phyloP scores from a whole-genome alignment of 805 yeast species.

The Wickerhamiella australiensis region DNA sequence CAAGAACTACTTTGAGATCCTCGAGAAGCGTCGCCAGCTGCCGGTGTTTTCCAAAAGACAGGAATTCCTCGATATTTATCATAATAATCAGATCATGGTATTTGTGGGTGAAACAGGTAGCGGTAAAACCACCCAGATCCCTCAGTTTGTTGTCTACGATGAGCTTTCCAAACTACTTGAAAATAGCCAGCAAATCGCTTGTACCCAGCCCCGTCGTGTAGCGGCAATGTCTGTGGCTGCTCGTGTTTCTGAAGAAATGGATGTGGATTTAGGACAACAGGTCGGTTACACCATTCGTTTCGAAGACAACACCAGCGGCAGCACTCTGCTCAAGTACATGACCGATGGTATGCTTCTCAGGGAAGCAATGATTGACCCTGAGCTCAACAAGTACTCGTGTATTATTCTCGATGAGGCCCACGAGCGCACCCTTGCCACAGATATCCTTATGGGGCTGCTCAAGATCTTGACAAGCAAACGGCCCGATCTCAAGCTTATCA shows the following conservation, averaged over 20 bases:
- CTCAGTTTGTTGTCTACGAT: constrained; percentile 86
- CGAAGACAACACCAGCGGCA: constrained; percentile 71
- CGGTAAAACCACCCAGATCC: constrained; percentile 97
- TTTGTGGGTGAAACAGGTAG: constrained; percentile 99
- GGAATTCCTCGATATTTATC: constrained; percentile 76
- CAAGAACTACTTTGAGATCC: constrained; percentile 61
- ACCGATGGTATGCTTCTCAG: constrained; percentile 97
- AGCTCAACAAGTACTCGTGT: constrained; percentile 67
- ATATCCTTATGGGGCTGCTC: constrained; percentile 87
- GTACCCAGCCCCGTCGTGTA: constrained; percentile 84
- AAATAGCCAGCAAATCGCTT: constrained; percentile 73
- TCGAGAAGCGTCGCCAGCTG: constrained; percentile 66
- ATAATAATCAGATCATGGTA: constrained; percentile 84
- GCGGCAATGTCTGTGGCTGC: constrained; percentile 92
- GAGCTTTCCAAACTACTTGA: constrained; percentile 69
- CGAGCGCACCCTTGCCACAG: constrained; percentile 93
- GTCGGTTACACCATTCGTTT: constrained; percentile 94
- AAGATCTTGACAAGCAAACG: constrained; percentile 71
- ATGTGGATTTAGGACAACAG: constrained; percentile 80
- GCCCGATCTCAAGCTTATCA: constrained; percentile 78
- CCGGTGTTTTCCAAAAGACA: constrained; percentile 92
- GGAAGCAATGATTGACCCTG: constrained; percentile 95
- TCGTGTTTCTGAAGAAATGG: constrained; percentile 97
- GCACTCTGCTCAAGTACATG: constrained; percentile 85
- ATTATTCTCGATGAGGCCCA: constrained; percentile 95